Evolutionary conservation across 768 basidiomycete genomes (phyloP).

Genomic region (Tulasnella sp.): DNA sequence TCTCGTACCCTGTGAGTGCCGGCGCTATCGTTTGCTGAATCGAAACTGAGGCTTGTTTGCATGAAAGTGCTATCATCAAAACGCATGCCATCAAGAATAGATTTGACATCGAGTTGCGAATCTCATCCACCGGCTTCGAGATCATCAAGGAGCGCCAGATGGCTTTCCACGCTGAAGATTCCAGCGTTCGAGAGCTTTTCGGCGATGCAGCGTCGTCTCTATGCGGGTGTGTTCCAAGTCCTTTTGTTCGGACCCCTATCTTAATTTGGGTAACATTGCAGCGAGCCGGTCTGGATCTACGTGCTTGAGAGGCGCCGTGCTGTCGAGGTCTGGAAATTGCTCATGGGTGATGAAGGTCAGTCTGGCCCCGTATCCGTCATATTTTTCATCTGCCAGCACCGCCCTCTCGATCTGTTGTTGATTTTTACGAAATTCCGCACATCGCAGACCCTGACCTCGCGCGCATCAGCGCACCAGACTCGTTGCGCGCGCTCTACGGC

Average conservation of each 20-base stretch:
- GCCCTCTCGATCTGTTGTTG: neutral
- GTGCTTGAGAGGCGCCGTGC: conserved; percentile 63
- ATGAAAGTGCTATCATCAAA: conserved; percentile 40
- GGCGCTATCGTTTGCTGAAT: neutral
- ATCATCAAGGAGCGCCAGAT: conserved; percentile 82
- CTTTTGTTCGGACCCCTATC: neutral
- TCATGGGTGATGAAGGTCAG: conserved; percentile 43
- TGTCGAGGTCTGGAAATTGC: conserved; percentile 63
- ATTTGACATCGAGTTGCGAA: conserved; percentile 68
- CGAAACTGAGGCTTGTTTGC: neutral
- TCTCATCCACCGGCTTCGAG: conserved; percentile 75
- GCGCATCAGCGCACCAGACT: conserved; percentile 41
- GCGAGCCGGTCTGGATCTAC: conserved; percentile 62
- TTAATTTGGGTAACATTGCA: conserved; percentile 24
- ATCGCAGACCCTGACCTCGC: conserved; percentile 62
- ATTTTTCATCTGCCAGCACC: neutral
- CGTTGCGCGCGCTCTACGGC: conserved; percentile 62
- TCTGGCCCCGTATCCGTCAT: neutral
- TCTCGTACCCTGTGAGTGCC: conserved; percentile 8
- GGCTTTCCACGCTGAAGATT: conserved; percentile 79
- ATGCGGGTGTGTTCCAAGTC: conserved; percentile 47
- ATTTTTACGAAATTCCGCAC: conserved; percentile 47
- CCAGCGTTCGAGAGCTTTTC: conserved; percentile 65
- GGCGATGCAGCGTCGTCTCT: conserved; percentile 63
- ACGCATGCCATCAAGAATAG: conserved; percentile 46